Conservation (phyloP, 2,329 filamentous ascomycete species). For the Cladobotryum protrusum region DNA sequence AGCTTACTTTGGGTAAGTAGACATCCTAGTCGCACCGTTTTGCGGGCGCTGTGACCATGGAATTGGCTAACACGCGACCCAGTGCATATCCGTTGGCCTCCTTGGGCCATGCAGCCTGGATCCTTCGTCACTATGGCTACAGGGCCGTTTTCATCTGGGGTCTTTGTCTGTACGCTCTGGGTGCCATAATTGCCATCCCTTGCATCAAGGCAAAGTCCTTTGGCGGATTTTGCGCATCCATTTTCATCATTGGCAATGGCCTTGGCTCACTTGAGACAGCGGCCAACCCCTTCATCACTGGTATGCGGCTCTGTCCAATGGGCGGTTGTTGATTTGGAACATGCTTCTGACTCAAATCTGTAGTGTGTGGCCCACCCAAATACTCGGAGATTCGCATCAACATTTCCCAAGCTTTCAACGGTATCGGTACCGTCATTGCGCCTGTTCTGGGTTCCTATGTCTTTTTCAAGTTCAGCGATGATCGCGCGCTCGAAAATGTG, state of each 20-base stretch:
- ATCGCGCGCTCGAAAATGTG: constrained; percentile 56
- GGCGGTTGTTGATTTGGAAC: not conserved
- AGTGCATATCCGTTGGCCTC: constrained; percentile 65
- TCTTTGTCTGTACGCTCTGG: constrained; percentile 58
- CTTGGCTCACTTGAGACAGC: constrained; percentile 70
- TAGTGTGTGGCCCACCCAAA: constrained; percentile 53
- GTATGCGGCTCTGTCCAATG: constrained; percentile 26
- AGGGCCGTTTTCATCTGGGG: constrained; percentile 63
- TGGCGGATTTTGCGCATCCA: constrained; percentile 64
- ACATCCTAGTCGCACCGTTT: no score
- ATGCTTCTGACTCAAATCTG: no score
- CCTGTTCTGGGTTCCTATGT: constrained; percentile 67
- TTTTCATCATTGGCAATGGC: constrained; percentile 70
- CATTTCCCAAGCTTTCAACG: constrained; percentile 71
- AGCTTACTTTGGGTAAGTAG: constrained; percentile 49
- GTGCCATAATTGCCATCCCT: constrained; percentile 50
- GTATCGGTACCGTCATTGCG: constrained; percentile 65
- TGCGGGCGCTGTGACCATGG: no score
- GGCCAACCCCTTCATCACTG: constrained; percentile 68
- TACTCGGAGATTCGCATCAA: constrained; percentile 71
- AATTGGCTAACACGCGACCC: constrained; percentile 26
- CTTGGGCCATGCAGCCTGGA: constrained; percentile 55
- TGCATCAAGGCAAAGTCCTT: constrained; percentile 60
- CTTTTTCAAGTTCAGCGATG: constrained; percentile 60
- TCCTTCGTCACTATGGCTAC: constrained; percentile 60